These are phyloP conservation scores for Fusarium subtropicale DNA, from an alignment of 2,329 filamentous ascomycete genomes.

Conservation along the genomic window DNA sequence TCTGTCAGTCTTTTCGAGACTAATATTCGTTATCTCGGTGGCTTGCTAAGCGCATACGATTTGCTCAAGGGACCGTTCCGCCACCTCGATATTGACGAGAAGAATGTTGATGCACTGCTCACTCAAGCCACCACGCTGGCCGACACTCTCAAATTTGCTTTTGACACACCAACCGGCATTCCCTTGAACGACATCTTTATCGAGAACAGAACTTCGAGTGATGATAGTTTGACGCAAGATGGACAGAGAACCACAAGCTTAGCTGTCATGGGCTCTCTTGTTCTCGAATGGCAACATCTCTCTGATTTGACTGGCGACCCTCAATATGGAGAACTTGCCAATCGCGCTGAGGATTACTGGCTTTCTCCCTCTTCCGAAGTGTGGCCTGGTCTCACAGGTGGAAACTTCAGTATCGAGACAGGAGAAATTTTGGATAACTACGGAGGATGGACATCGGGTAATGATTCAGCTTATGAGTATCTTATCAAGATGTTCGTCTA, in stretches of 20 bases:
- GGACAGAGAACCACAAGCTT: neutral
- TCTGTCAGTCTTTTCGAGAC: conserved; percentile 66
- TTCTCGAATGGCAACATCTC: conserved; percentile 25
- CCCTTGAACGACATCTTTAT: conserved; percentile 3
- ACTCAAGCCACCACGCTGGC: conserved; percentile 72
- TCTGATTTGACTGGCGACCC: conserved; percentile 19
- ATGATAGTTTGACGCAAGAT: neutral
- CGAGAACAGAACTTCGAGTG: conserved; percentile 9
- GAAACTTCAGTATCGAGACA: conserved; percentile 11
- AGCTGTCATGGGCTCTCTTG: conserved; percentile 15
- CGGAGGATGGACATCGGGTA: conserved; percentile 67
- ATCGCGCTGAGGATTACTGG: conserved; percentile 14
- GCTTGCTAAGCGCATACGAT: conserved; percentile 63
- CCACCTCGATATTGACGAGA: conserved; percentile 52
- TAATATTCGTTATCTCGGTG: conserved; percentile 66
- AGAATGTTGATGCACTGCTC: conserved; percentile 63
- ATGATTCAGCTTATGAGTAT: conserved; percentile 71
- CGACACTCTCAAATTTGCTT: conserved; percentile 50
- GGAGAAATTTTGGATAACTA: conserved; percentile 45
- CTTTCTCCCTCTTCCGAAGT: conserved; percentile 17
- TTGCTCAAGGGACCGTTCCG: conserved; percentile 54
- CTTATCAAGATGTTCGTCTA: conserved; percentile 71
- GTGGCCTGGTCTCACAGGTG: conserved; percentile 22
- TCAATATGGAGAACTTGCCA: conserved; percentile 6
- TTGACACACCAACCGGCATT: conserved; percentile 15